A percentile compares a stretch with the other conserved stretches of the same genome.
phyloP scores from a whole-genome alignment of 2,329 filamentous ascomycete genomes.

The Fusarium coffeatum region DNA sequence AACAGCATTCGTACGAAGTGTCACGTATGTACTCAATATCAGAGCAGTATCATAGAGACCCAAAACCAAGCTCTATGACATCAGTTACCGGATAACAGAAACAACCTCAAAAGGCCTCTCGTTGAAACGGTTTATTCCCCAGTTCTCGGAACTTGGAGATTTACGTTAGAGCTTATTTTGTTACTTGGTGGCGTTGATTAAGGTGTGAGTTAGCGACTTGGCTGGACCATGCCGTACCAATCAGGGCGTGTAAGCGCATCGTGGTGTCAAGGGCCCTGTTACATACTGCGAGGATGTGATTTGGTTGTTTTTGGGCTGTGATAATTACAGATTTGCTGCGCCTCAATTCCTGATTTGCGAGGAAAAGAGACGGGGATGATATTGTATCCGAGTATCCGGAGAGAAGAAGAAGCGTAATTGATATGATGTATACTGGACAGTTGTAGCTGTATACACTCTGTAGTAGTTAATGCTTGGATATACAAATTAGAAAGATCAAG shows the following conservation, averaged over 20 bases:
- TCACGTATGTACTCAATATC: not conserved
- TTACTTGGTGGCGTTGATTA: constrained; percentile 21
- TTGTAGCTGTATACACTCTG: not conserved
- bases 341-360: constrained; percentile 23
- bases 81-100: not conserved
- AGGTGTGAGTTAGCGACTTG: constrained; percentile 29
- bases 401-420: not conserved
- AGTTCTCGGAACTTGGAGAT: constrained; percentile 4
- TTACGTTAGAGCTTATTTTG: constrained; percentile 22
- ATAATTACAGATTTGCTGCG: constrained; percentile 26
- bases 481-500: constrained; percentile 6
- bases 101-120: not conserved
- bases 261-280: constrained; percentile 7
- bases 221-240: constrained; percentile 17
- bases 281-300: constrained; percentile 9
- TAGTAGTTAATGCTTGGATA: too few relatives aligned
- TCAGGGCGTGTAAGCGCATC: constrained; percentile 11
- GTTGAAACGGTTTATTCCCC: constrained; percentile 6
- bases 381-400: not conserved
- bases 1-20: not conserved
- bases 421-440: too few relatives aligned
- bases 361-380: not conserved
- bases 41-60: too few relatives aligned
- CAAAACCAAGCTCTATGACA: not conserved
- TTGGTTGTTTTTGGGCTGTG: constrained; percentile 1